Percentiles rank a stretch among this genome's conserved stretches.
phyloP scores from a whole-genome alignment of 2,329 filamentous ascomycete species.

The Huntiella savannae region DNA sequence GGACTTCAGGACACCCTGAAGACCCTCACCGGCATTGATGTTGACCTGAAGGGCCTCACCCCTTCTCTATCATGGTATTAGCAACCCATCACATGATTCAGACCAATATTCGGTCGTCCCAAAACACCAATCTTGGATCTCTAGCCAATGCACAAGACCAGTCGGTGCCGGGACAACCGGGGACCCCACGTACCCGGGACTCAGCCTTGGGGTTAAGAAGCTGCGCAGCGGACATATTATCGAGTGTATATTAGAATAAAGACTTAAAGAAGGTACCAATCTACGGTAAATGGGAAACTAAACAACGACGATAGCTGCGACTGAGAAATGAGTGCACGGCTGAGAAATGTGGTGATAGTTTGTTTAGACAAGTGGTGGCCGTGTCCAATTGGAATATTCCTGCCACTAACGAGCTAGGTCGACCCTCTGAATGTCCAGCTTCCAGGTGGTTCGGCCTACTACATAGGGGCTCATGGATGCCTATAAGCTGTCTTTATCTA shows the following conservation, averaged over 20 bases:
- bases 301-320: constrained; percentile 2
- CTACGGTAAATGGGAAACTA: neutral
- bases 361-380: constrained; percentile 3
- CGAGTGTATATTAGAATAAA: constrained; percentile 17
- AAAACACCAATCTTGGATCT: no score
- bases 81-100: neutral
- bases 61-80: constrained; percentile 45
- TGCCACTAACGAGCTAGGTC: no score
- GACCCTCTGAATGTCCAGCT: no score
- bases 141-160: neutral
- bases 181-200: constrained; percentile 52
- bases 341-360: constrained; percentile 8
- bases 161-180: no score
- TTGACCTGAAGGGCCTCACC: constrained; percentile 94
- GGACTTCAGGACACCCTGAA: constrained; percentile 86
- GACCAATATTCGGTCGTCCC: no score
- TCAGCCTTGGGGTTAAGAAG: constrained; percentile 98
- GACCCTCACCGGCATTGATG: constrained; percentile 86
- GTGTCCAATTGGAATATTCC: neutral
- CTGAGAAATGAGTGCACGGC: constrained; percentile 2
- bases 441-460: no score
- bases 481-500: no score
- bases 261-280: constrained; percentile 20
- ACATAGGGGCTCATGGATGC: no score
- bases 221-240: constrained; percentile 80